Conservation (phyloP, 2,329 filamentous ascomycete species). For the Lecanicillium sp. region DNA sequence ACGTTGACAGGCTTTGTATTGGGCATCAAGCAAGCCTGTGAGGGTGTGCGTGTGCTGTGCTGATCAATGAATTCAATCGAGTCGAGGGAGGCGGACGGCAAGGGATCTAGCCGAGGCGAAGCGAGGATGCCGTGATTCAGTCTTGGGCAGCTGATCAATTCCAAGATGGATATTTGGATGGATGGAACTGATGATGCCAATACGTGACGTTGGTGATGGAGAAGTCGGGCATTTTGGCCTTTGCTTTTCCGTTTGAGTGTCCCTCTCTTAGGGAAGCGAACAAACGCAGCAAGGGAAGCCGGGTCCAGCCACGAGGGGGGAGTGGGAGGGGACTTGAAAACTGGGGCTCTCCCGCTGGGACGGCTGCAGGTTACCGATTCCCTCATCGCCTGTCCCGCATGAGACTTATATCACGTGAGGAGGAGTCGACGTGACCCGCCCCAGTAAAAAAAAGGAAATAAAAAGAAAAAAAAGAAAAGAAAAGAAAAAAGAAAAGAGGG, state of each 20-base stretch:
- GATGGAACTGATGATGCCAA: not conserved
- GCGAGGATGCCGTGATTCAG: too few species aligned
- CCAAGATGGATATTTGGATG: too few species aligned
- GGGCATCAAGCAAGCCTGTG: too few species aligned
- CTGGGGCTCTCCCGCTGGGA: conserved; percentile 10
- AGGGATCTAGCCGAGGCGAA: too few species aligned
- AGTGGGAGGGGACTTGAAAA: not conserved
- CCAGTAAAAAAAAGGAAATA: conserved; percentile 1
- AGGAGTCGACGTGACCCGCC: conserved; percentile 8
- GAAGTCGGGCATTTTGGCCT: too few species aligned
- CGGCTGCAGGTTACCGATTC: conserved; percentile 11
- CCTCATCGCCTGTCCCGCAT: conserved; percentile 10
- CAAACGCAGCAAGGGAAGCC: not conserved
- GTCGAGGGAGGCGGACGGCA: too few species aligned
- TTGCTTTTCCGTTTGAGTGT: not conserved
- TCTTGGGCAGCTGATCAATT: too few species aligned
- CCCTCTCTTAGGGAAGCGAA: not conserved
- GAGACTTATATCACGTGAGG: conserved; percentile 12
- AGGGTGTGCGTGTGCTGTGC: too few species aligned
- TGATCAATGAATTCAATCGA: too few species aligned
- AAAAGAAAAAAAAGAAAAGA: not conserved
- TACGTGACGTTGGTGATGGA: not conserved
- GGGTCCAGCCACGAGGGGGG: not conserved
- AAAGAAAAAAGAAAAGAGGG: not conserved
- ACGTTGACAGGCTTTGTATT: too few species aligned